Base-by-base conservation (phyloP, 208 protist genomes). In the Crithidia brevicula region DNA sequence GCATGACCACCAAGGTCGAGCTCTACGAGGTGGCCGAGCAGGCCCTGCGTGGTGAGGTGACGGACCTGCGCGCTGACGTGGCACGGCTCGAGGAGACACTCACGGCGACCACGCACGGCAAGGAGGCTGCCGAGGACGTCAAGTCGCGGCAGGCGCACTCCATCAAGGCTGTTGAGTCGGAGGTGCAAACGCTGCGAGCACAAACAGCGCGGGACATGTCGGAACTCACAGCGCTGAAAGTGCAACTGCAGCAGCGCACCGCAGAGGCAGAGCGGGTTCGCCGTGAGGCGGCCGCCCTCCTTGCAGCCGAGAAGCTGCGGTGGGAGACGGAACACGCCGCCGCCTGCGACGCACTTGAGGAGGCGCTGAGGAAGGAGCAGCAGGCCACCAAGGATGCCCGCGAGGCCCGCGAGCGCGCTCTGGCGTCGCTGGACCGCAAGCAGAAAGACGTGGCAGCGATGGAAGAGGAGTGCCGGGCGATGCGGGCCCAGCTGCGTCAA, bases 11-110 rank as follows among this genome's bases (percentile, higher is more conserved):
- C 42, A 76, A 80, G 66, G 40, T 77, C 25, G 81, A 88, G 70
- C 38, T 81, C 42, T 79, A 77, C 60, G 72, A 80, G 46, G 75
- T 89, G 22, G 57, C 81, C 7, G 77, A 88, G 67, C 67, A 80
- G 49, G 61, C 67, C 1, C 77, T 89, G 54, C 82, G 79, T 16
- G 67, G 58, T 10, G 82, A 89, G 60, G 72, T 83, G 33, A 60
- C 61, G 5, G 79, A 86, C 51, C 68, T 88, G 46, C 85, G 74
- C 43, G 46, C 50, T 23, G 79, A 85, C 22, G 51, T 82, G 20
- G 57, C 70, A 11, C 42, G 47, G 13, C 58, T 90, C 33, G 74
- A 85, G 60, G 65, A 67, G 61, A 59, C 63, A 42, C 70, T 90
- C 7, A 53, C 67, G 11, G 43, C 27, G 18, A 62, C 75, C 28